Conservation (phyloP, 1,139 yeast species). For the Eremothecium gossypii region DNA sequence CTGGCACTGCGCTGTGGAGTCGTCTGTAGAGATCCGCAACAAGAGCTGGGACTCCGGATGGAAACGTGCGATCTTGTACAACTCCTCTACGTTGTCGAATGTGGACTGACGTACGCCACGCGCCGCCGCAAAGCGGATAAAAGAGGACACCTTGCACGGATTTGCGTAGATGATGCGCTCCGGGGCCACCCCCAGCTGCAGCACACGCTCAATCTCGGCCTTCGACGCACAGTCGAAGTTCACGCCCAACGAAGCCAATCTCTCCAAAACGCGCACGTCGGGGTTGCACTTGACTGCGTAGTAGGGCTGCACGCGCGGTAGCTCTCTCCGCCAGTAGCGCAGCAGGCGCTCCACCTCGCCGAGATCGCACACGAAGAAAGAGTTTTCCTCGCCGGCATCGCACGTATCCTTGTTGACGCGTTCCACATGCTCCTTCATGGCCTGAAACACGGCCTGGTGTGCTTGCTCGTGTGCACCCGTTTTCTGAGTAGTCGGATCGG, state of each 20-base stretch:
- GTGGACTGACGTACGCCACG: slow-evolving; percentile 63
- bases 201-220: slow-evolving; percentile 64
- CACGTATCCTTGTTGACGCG: slow-evolving; percentile 51
- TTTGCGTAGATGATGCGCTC: slow-evolving; percentile 79
- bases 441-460: slow-evolving; percentile 32
- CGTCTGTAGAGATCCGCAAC: slow-evolving; percentile 83
- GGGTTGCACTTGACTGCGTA: slow-evolving; percentile 96
- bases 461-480: slow-evolving; percentile 18
- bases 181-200: slow-evolving; percentile 54
- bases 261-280: slow-evolving; percentile 47
- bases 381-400: slow-evolving; percentile 71
- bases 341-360: slow-evolving; percentile 59
- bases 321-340: slow-evolving; percentile 47
- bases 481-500: background rate
- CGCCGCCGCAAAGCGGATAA: slow-evolving; percentile 58
- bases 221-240: slow-evolving; percentile 94
- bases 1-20: slow-evolving; percentile 78
- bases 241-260: slow-evolving; percentile 53
- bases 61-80: slow-evolving; percentile 56
- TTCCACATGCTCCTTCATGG: slow-evolving; percentile 37
- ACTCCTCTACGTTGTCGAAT: slow-evolving; percentile 81
- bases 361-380: slow-evolving; percentile 83
- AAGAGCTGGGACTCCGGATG: slow-evolving; percentile 66
- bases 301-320: slow-evolving; percentile 74
- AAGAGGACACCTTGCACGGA: slow-evolving; percentile 84